Base-by-base conservation (phyloP, 1,284 basidiomycete species). In the Hemileia vastatrix region DNA sequence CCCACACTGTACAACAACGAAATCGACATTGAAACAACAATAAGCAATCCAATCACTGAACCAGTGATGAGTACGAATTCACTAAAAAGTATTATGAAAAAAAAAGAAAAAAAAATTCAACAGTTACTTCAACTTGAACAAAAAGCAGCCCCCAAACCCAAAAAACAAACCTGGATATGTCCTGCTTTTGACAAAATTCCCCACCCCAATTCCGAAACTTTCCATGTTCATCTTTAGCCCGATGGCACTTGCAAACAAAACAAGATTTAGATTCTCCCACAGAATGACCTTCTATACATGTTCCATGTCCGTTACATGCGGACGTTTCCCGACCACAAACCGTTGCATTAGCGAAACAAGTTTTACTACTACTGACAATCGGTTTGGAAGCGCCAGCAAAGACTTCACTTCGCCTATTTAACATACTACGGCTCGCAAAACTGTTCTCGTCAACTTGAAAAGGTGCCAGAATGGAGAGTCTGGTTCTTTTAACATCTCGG, bases 101-200 rank as follows among this genome's bases (percentile, higher is more conserved):
- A 4, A 18, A 15, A 2, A 15, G 15, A 44, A 13, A 4, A 4
- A 31, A 48, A 57, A 13, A 44, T 11, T 2, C 40, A 4, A 31
- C 48, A 51, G 6, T 48, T 24, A 36, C n/a, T 44, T 44, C 43
- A 6, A 15, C n/a, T 8, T 18, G 13, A 13, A 21, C n/a, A n/a
- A n/a, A n/a, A n/a, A n/a, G n/a, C n/a, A n/a, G n/a, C n/a, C n/a
- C n/a, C n/a, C n/a, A 19, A 11, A 8, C 24, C 13, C 11, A 50
- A 33, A 50, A 11, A 19, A 56, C 54, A 18, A 48, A 58, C 57
- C 48, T 58, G n/a, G 57, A 58, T n/a, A 58, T 31, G 23, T 58
- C 57, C 18, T 43, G 47, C 24, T 58, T 58, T 33, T 58, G 57
- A 40, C 57, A 58, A 18, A 8, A 19, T 21, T 58, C 57, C 32